Evolutionary conservation across 345 rosid species (phyloP).

Genomic region (Populus simonii): DNA sequence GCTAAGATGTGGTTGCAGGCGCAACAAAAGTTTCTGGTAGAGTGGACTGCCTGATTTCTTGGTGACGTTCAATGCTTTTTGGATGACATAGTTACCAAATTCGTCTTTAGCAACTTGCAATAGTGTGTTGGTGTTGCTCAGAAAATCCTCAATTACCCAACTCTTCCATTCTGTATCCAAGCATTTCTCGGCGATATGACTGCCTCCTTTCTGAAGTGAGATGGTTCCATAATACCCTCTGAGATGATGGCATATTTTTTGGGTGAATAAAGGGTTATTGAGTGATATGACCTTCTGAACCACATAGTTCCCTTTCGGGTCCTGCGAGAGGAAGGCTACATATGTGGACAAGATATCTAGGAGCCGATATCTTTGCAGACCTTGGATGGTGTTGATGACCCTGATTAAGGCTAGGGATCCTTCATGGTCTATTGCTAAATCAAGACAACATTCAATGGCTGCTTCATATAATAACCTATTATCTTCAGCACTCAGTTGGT

Average conservation of each 20-base stretch:
- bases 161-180: background rate
- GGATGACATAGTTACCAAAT: constrained; percentile 34
- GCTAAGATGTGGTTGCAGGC: background rate
- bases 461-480: constrained; percentile 7
- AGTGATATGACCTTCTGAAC: constrained; percentile 27
- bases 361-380: constrained; percentile 1
- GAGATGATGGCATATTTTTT: constrained; percentile 6
- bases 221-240: constrained; percentile 12
- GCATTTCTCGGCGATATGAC: constrained; percentile 30
- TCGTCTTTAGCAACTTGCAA: constrained; percentile 16
- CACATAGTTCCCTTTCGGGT: constrained; percentile 27
- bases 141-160: constrained; percentile 11
- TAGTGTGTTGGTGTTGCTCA: constrained; percentile 5
- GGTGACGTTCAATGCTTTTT: constrained; percentile 25
- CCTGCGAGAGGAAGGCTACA: constrained; percentile 14
- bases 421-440: constrained; percentile 13
- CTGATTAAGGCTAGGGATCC: constrained; percentile 21
- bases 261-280: background rate
- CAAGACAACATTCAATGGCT: constrained; percentile 12
- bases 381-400: constrained; percentile 18
- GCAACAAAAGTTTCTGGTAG: constrained; percentile 6
- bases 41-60: background rate
- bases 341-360: constrained; percentile 5
- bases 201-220: constrained; percentile 26
- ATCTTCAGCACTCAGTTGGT: background rate